Conservation (phyloP, 1,139 yeast genomes). For the Scheffersomyces illinoinensis region DNA sequence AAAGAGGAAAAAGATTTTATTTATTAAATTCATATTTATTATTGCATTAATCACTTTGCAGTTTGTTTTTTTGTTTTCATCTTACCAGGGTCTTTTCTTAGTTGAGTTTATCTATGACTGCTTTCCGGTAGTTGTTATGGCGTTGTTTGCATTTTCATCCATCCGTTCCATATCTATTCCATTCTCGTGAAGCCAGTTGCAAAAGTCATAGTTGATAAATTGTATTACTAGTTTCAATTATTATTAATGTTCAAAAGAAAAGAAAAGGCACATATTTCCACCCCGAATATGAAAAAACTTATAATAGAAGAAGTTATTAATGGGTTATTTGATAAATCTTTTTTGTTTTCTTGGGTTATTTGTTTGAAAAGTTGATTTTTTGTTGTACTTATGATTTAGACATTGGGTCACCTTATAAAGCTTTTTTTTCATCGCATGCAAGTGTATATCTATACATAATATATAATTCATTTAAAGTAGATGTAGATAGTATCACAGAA, state of each 20-base stretch:
- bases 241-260: constrained; percentile 10
- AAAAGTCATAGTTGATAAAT: constrained; percentile 4
- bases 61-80: constrained; percentile 1
- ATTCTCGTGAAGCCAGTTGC: not conserved
- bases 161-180: not conserved
- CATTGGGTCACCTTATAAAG: constrained; percentile 36
- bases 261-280: constrained; percentile 10
- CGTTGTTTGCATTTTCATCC: not conserved
- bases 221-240: constrained; percentile 14
- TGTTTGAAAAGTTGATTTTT: constrained; percentile 18
- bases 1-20: constrained; percentile 15
- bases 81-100: not conserved
- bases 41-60: constrained; percentile 26
- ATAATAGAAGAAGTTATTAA: constrained; percentile 28
- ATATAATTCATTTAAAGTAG: not conserved
- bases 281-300: constrained; percentile 11
- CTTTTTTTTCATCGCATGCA: constrained; percentile 8
- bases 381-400: constrained; percentile 33
- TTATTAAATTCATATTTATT: constrained; percentile 8
- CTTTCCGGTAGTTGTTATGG: not conserved
- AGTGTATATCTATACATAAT: not conserved
- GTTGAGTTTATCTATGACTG: not conserved
- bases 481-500: not conserved
- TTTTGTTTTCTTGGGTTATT: constrained; percentile 23
- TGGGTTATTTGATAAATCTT: constrained; percentile 30